Conservation (phyloP, 306 rosid species). For the Sicyos edulis region DNA sequence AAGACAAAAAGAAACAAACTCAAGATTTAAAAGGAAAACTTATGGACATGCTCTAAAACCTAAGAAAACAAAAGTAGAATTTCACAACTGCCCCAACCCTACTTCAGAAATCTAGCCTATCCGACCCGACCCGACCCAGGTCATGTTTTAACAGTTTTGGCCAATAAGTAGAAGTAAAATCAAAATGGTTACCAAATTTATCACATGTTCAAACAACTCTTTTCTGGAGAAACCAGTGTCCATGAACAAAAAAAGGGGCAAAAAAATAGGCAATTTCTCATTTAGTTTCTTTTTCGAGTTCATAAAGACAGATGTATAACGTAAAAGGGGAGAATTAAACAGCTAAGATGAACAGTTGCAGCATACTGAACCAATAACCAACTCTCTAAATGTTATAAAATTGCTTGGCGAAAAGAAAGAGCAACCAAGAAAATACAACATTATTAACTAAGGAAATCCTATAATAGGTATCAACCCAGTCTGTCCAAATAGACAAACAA, state of each 20-base stretch:
- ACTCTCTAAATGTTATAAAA: neutral
- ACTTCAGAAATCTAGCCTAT: neutral
- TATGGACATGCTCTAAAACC: too few species aligned
- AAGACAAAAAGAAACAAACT: too few species aligned
- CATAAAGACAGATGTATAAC: neutral
- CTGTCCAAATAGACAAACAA: neutral
- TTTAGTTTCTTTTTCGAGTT: neutral
- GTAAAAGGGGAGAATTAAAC: neutral
- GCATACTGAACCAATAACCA: neutral
- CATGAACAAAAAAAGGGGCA: neutral
- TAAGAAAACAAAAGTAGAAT: too few species aligned
- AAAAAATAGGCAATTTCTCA: neutral
- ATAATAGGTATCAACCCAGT: neutral
- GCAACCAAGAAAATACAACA: constrained; percentile 3
- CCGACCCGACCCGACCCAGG: neutral
- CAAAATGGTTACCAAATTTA: neutral
- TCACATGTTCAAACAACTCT: neutral
- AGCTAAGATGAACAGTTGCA: neutral
- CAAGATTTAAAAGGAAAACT: too few species aligned
- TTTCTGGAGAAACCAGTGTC: neutral
- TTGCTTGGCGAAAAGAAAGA: neutral
- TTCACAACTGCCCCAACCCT: neutral
- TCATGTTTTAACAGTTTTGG: neutral
- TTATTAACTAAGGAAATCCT: neutral
- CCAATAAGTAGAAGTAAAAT: neutral